These are phyloP conservation scores for Cardiospermum halicacabum DNA, from an alignment of 345 rosid species.

Conservation along the genomic window DNA sequence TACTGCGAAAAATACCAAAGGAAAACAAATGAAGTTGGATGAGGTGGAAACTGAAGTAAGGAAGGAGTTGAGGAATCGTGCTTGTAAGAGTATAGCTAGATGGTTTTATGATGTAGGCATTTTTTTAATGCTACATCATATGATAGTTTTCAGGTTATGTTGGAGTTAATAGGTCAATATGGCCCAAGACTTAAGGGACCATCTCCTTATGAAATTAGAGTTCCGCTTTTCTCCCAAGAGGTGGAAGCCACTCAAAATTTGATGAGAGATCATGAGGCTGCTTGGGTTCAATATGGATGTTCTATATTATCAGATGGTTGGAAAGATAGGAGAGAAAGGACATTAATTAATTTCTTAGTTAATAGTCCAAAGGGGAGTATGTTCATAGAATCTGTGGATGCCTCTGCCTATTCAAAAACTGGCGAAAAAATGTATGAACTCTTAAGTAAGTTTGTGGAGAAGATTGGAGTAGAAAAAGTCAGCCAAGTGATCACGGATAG, in stretches of 20 bases:
- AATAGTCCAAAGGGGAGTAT: background rate
- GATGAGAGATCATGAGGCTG: background rate
- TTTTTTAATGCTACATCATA: background rate
- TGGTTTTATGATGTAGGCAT: background rate
- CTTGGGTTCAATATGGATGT: conserved; percentile 24
- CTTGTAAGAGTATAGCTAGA: background rate
- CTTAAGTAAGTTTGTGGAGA: background rate
- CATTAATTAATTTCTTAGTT: conserved; percentile 12
- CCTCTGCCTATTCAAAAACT: conserved; percentile 4
- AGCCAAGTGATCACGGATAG: conserved; percentile 5
- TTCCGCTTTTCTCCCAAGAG: too few relatives aligned
- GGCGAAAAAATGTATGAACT: conserved; percentile 1
- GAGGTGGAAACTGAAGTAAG: background rate
- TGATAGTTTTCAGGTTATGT: background rate
- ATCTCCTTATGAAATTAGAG: background rate
- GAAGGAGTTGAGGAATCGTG: background rate
- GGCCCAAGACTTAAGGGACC: background rate
- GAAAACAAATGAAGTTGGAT: background rate
- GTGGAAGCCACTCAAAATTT: conserved; percentile 6
- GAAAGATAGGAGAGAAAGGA: conserved; percentile 11
- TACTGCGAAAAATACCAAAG: background rate
- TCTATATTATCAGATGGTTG: conserved; percentile 28
- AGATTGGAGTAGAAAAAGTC: conserved; percentile 7
- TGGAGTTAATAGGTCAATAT: background rate
- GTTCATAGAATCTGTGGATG: conserved; percentile 9